Evolutionary conservation across 1,139 yeast genomes (phyloP), one percentile per base, ranked within the genome.

Genomic region (Kodamaea sp.): DNA sequence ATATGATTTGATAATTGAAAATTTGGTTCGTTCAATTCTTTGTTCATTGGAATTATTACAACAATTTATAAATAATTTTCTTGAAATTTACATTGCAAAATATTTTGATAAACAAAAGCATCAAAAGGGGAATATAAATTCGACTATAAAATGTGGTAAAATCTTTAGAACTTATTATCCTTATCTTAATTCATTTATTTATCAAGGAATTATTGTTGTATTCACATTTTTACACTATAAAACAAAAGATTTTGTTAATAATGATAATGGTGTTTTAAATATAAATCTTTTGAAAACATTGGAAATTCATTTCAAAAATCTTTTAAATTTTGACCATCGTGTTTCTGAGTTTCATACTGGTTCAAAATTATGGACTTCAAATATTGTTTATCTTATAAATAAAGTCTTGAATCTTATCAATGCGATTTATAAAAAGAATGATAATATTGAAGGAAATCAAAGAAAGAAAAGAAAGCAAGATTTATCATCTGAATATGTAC

Each of bases 141-240:
- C 41, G 4, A 49, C 53, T 43, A 40, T 60, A 3, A 53, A 55
- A 23, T 52, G 65, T 41, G 73, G 70, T 1, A 66, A 60, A 39
- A 49, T 63, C 23, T 65, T 70, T 47, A 48, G 70, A 34, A 48
- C 55, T 4, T 55, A 57, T 35, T 72, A 65, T 47, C 81, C 81
- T 15, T 73, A 73, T 44, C 63, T 74, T 41, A 72, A 71, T 45
- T 64, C 76, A 2, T 74, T 73, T 37, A 58, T 73, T 11, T 74
- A 75, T 50, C 81, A 75, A 48, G 78, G 79, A 1, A 60, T 75
- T 33, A 71, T 75, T 40, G 79, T 75, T 20, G 62, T 71, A 11
- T 75, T 70, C 53, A 73, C 79, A 0, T 57, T 75, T 43, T 56
- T 75, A 46, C 75, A 73, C 48, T 60, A 70, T 41, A 70, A 70